phyloP scores from a whole-genome alignment of 768 basidiomycete species.

The Naganishia onofrii region DNA sequence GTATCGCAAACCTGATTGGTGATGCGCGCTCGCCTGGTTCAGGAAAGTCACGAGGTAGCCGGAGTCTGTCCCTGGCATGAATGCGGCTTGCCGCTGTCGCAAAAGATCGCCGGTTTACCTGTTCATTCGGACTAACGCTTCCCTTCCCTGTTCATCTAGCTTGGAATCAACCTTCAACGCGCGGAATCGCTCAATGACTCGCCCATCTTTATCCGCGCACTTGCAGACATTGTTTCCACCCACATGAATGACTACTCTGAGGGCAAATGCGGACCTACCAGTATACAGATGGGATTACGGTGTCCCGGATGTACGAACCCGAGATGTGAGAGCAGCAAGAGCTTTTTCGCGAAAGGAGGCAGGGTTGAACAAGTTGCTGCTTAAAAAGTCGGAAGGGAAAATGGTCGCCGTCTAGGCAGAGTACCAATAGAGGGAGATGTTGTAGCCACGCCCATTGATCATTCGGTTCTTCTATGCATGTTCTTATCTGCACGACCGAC shows the following conservation, averaged over 20 bases:
- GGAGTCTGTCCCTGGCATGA: no score
- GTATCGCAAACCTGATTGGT: no score
- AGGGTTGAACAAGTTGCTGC: constrained; percentile 20
- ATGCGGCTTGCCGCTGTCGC: not conserved
- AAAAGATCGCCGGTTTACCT: not conserved
- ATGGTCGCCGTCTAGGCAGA: not conserved
- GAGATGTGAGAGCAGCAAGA: constrained; percentile 81
- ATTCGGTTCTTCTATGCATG: not conserved
- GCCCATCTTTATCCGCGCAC: constrained; percentile 88
- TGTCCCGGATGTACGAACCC: constrained; percentile 92
- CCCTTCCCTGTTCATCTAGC: constrained; percentile 56
- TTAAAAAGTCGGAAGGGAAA: not conserved
- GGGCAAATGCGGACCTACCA: constrained; percentile 64
- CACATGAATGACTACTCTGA: constrained; percentile 68
- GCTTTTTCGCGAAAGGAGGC: constrained; percentile 81
- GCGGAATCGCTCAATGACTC: constrained; percentile 91
- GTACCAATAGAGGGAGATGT: not conserved
- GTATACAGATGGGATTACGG: constrained; percentile 75
- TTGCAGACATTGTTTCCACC: constrained; percentile 81
- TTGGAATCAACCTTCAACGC: constrained; percentile 82
- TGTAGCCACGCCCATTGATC: not conserved
- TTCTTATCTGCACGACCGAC: not conserved
- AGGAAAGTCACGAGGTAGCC: no score
- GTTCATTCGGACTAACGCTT: not conserved
- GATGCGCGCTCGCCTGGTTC: no score